Evolutionary conservation across 2,329 filamentous ascomycete species (phyloP).

Genomic region (Metarhizium brunneum): DNA sequence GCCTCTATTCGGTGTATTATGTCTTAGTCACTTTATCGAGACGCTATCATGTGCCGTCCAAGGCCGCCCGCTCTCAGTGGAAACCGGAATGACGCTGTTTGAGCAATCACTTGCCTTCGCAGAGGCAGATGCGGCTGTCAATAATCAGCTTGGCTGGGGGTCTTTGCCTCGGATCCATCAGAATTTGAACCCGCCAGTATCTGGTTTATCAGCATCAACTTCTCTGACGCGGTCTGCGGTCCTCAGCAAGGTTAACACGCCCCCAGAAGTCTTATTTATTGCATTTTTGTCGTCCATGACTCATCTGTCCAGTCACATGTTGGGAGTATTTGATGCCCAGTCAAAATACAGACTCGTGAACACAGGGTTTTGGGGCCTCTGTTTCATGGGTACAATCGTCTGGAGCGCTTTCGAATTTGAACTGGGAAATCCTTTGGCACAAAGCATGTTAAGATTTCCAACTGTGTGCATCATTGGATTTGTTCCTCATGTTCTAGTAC

Average conservation of each 20-base stretch:
- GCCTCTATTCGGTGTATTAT: conserved; percentile 63
- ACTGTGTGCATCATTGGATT: conserved; percentile 94
- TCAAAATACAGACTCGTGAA: conserved; percentile 72
- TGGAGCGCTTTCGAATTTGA: conserved; percentile 62
- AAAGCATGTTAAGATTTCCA: conserved; percentile 75
- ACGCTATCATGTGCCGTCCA: conserved; percentile 82
- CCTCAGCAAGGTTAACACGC: conserved; percentile 73
- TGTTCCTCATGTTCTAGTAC: conserved; percentile 82
- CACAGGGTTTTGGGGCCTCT: conserved; percentile 81
- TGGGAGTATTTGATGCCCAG: conserved; percentile 75
- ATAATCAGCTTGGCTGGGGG: conserved; percentile 67
- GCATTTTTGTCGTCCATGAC: conserved; percentile 83
- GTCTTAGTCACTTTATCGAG: conserved; percentile 78
- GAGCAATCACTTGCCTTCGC: conserved; percentile 95
- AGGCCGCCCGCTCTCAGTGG: conserved; percentile 67
- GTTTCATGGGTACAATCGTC: conserved; percentile 78
- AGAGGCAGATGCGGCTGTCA: conserved; percentile 83
- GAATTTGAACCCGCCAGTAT: conserved; percentile 18
- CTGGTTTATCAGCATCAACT: conserved; percentile 23
- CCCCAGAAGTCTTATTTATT: conserved; percentile 80
- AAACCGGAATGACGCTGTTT: conserved; percentile 93
- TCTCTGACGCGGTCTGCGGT: conserved; percentile 57
- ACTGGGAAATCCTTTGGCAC: conserved; percentile 46
- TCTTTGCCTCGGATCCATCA: conserved; percentile 44
- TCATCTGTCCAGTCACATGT: conserved; percentile 72